A percentile compares a stretch with the other conserved stretches of the same genome.
These are phyloP conservation scores for Dactylellina cionopaga DNA, from an alignment of 2,329 filamentous ascomycete species.

Conservation along the genomic window DNA sequence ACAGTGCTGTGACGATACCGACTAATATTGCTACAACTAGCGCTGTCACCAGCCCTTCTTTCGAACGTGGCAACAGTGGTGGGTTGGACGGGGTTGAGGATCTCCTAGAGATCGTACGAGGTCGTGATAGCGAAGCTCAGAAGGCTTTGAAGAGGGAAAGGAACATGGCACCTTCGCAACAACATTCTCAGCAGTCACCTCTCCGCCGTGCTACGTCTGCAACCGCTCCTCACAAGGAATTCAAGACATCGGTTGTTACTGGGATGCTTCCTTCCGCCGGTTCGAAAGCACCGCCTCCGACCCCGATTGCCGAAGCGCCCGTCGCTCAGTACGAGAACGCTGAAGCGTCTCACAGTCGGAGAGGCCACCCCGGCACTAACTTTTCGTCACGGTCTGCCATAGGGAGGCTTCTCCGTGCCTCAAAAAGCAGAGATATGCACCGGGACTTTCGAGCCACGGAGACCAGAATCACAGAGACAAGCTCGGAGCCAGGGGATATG, in stretches of 20 bases:
- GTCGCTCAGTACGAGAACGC: slow-evolving; percentile 37
- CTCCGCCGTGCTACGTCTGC: slow-evolving; percentile 46
- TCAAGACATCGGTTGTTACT: slow-evolving; percentile 30
- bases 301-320: slow-evolving; percentile 40
- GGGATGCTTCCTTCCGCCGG: slow-evolving; percentile 33
- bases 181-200: slow-evolving; percentile 20
- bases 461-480: slow-evolving; percentile 42
- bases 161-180: slow-evolving; percentile 29
- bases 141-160: slow-evolving; percentile 46
- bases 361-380: slow-evolving; percentile 21
- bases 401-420: slow-evolving; percentile 50
- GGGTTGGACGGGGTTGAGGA: slow-evolving; percentile 49
- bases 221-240: slow-evolving; percentile 34
- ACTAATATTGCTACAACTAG: slow-evolving; percentile 5
- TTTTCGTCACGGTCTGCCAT: slow-evolving; percentile 42
- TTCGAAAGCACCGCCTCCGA: slow-evolving; percentile 32
- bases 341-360: slow-evolving; percentile 41
- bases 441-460: slow-evolving; percentile 47
- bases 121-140: slow-evolving; percentile 51
- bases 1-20: slow-evolving; percentile 55
- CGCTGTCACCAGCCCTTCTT: slow-evolving; percentile 2
- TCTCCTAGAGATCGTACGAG: slow-evolving; percentile 38
- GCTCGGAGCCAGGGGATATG: slow-evolving; percentile 49
- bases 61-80: slow-evolving; percentile 20
- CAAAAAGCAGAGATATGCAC: slow-evolving; percentile 51